These are phyloP conservation scores for Mycocentrospora acerina DNA, from an alignment of 2,329 filamentous ascomycete species.

Conservation along the genomic window DNA sequence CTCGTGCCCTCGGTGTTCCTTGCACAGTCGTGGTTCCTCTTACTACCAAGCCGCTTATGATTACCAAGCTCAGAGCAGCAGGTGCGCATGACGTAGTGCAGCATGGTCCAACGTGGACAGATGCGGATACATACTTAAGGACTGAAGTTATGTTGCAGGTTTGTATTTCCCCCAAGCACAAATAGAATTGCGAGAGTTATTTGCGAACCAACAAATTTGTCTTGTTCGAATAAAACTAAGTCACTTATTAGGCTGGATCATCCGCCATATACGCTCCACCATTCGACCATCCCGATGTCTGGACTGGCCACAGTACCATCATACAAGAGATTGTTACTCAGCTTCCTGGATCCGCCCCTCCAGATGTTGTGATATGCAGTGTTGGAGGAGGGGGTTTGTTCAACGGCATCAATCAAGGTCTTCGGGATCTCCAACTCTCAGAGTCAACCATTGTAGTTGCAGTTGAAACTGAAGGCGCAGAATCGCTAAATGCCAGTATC, in stretches of 20 bases:
- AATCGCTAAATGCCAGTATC: slow-evolving; percentile 67
- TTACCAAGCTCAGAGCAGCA: slow-evolving; percentile 67
- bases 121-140: slow-evolving; percentile 68
- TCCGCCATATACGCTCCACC: slow-evolving; percentile 64
- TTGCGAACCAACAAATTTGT: no score
- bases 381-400: slow-evolving; percentile 81
- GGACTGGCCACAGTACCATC: slow-evolving; percentile 64
- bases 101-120: slow-evolving; percentile 66
- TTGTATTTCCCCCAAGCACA: slow-evolving; percentile 15
- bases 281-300: slow-evolving; percentile 69
- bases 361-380: slow-evolving; percentile 73
- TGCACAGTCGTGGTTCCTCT: slow-evolving; percentile 75
- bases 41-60: slow-evolving; percentile 67
- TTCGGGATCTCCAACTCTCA: slow-evolving; percentile 50
- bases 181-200: no score
- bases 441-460: slow-evolving; percentile 62
- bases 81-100: slow-evolving; percentile 69
- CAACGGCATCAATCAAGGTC: slow-evolving; percentile 71
- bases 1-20: slow-evolving; percentile 62
- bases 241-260: no score
- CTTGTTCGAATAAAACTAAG: no score
- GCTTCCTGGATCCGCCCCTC: slow-evolving; percentile 45
- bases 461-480: slow-evolving; percentile 74
- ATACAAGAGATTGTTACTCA: slow-evolving; percentile 54
- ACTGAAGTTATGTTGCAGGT: slow-evolving; percentile 54